phyloP scores from a whole-genome alignment of 2,329 filamentous ascomycete genomes.

The Aspergillus uvarum region DNA sequence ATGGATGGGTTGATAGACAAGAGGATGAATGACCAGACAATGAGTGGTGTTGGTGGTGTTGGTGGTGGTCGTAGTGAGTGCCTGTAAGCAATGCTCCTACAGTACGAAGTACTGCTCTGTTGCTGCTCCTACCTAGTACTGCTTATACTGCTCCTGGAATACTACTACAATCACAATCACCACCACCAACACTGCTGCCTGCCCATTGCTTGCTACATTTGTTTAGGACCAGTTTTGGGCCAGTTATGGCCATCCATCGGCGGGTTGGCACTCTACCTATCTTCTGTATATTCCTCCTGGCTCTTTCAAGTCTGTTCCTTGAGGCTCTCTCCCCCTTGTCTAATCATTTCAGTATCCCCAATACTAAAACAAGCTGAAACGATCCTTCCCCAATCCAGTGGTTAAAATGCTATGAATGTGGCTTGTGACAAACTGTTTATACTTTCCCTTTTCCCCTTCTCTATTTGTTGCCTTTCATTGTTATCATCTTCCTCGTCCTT shows the following conservation, averaged over 20 bases:
- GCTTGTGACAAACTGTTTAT: background rate
- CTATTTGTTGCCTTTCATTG: background rate
- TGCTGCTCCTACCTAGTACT: background rate
- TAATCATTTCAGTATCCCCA: too few relatives aligned
- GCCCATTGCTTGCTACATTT: too few relatives aligned
- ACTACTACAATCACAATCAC: too few relatives aligned
- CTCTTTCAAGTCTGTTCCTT: too few relatives aligned
- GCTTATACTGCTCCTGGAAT: background rate
- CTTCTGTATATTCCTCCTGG: too few relatives aligned
- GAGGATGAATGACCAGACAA: slow-evolving; percentile 1
- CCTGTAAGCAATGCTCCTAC: too few relatives aligned
- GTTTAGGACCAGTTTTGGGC: too few relatives aligned
- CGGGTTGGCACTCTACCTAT: too few relatives aligned
- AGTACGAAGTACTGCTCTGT: background rate
- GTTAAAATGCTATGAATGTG: background rate
- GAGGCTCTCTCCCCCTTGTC: slow-evolving; percentile 4
- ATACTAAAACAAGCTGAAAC: background rate
- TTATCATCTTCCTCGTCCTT: background rate
- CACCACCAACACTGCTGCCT: too few relatives aligned
- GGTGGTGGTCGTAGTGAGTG: too few relatives aligned
- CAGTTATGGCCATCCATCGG: too few relatives aligned
- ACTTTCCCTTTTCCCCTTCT: background rate
- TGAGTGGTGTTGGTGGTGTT: background rate
- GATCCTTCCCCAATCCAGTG: background rate
- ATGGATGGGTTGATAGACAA: slow-evolving; percentile 11